phyloP scores from a whole-genome alignment of 1,284 basidiomycete genomes.

The Exobasidium rhododendri region DNA sequence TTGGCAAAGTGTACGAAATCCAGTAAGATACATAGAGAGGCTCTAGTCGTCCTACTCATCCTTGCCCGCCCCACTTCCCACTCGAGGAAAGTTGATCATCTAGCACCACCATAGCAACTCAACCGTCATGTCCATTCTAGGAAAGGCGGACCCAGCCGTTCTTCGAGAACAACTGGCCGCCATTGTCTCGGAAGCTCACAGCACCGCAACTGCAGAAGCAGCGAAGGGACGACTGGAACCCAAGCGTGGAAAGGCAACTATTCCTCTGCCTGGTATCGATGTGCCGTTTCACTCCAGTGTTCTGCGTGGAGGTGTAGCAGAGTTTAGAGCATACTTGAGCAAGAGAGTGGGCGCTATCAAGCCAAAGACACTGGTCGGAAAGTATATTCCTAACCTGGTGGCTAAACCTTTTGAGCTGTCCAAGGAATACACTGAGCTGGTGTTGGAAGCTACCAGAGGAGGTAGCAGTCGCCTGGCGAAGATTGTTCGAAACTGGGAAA shows the following conservation, averaged over 20 bases:
- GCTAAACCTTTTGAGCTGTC: constrained; percentile 89
- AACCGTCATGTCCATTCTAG: constrained; percentile 15
- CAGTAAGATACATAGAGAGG: too few species aligned
- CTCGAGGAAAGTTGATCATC: too few species aligned
- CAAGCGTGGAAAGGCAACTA: constrained; percentile 79
- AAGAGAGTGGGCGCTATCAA: constrained; percentile 76
- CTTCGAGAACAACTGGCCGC: constrained; percentile 87
- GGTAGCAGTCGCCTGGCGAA: constrained; percentile 85
- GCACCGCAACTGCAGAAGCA: constrained; percentile 69
- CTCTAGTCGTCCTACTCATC: too few species aligned
- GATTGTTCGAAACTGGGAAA: constrained; percentile 87
- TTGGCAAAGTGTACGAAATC: too few species aligned
- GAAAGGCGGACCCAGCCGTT: constrained; percentile 66
- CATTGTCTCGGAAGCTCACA: constrained; percentile 80
- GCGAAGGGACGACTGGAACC: constrained; percentile 88
- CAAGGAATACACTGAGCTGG: constrained; percentile 85
- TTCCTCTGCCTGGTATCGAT: constrained; percentile 77
- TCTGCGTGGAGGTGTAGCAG: constrained; percentile 91
- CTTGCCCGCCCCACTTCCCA: too few species aligned
- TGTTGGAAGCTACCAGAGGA: constrained; percentile 56
- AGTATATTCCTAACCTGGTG: constrained; percentile 93
- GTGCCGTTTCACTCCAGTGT: constrained; percentile 99
- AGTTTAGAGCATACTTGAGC: constrained; percentile 87
- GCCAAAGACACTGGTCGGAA: constrained; percentile 69
- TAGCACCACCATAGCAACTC: too few species aligned